phyloP scores from a whole-genome alignment of 495 filamentous ascomycete genomes.

The Viridothelium virens region DNA sequence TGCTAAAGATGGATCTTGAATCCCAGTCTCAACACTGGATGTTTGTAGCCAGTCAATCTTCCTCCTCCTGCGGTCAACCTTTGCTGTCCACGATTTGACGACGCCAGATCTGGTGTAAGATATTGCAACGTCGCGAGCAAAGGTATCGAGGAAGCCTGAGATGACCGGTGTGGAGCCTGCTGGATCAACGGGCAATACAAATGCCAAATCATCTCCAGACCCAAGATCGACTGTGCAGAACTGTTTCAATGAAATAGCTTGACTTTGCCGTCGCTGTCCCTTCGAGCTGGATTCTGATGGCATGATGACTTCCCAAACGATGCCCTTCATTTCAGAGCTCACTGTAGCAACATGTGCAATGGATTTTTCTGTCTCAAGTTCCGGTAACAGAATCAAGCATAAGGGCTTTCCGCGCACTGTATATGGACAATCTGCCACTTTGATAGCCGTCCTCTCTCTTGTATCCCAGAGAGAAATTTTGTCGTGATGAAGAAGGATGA shows the following conservation, averaged over 20 bases:
- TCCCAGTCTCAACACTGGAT: constrained; percentile 72
- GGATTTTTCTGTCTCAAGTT: constrained; percentile 44
- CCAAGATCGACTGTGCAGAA: constrained; percentile 68
- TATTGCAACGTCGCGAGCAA: constrained; percentile 79
- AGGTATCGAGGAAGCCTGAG: constrained; percentile 79
- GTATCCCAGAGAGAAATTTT: constrained; percentile 77
- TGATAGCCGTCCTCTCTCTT: constrained; percentile 46
- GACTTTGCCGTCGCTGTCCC: constrained; percentile 14
- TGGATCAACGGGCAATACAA: constrained; percentile 83
- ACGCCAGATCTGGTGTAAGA: constrained; percentile 72
- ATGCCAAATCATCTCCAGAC: constrained; percentile 64
- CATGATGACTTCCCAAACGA: constrained; percentile 74
- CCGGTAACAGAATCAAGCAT: constrained; percentile 71
- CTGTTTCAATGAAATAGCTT: constrained; percentile 45
- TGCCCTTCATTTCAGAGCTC: constrained; percentile 70
- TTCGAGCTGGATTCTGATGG: constrained; percentile 26
- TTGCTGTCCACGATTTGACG: constrained; percentile 79
- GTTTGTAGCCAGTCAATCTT: constrained; percentile 77
- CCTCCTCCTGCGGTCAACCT: constrained; percentile 49
- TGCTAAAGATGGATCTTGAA: constrained; percentile 64
- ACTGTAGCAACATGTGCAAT: constrained; percentile 68
- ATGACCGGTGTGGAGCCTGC: constrained; percentile 63
- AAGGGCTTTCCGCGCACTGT: constrained; percentile 62
- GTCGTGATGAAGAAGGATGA: constrained; percentile 73
- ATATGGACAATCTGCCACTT: constrained; percentile 54